Evolutionary conservation across 306 rosid genomes (phyloP).

Genomic region (Vachellia pachyceras): DNA sequence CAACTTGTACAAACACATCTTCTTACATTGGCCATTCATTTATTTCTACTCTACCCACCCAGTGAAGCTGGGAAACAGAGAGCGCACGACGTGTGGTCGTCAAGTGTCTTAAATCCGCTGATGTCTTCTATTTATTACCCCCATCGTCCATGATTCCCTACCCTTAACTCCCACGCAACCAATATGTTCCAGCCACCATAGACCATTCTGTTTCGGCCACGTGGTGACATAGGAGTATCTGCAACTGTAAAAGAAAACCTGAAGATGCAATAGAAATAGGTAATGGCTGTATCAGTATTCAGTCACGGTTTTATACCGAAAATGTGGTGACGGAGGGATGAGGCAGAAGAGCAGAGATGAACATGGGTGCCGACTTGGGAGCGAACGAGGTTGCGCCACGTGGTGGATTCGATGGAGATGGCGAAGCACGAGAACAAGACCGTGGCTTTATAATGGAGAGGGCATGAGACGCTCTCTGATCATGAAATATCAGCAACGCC

Average conservation of each 20-base stretch:
- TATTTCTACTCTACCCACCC: no score
- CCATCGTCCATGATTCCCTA: slow-evolving; percentile 20
- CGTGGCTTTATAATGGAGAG: background rate
- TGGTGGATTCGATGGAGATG: slow-evolving; percentile 30
- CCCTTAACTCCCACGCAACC: background rate
- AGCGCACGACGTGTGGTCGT: slow-evolving; percentile 8
- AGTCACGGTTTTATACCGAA: background rate
- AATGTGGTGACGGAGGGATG: background rate
- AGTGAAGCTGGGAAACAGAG: background rate
- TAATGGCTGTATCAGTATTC: background rate
- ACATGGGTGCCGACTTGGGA: background rate
- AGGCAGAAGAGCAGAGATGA: background rate
- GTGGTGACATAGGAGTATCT: background rate
- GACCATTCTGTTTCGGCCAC: background rate
- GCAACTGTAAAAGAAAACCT: no score
- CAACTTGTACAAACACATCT: background rate
- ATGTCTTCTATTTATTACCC: slow-evolving; percentile 28
- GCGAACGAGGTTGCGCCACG: slow-evolving; percentile 29
- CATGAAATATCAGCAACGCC: background rate
- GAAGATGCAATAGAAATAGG: background rate
- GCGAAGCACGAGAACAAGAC: slow-evolving; percentile 9
- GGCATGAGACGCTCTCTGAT: background rate
- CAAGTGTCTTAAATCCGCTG: slow-evolving; percentile 23
- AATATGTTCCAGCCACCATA: background rate
- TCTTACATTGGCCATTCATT: background rate